Base-by-base conservation (phyloP, 2,329 filamentous ascomycete genomes). In the Scedosporium aurantiacum region DNA sequence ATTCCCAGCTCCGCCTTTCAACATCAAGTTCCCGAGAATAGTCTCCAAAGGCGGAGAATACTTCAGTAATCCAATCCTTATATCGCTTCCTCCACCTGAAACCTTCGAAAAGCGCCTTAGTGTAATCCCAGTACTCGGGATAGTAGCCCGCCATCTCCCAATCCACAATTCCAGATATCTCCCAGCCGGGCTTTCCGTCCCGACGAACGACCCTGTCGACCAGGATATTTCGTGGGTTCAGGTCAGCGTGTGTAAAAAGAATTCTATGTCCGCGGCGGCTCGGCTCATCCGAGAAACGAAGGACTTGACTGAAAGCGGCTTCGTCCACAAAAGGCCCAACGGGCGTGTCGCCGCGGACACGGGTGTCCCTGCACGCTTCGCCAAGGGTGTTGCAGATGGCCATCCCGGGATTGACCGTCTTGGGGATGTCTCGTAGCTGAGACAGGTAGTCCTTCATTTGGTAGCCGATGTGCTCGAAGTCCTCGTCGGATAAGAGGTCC, bases 101-200 rank as follows among this genome's bases (percentile, higher is more conserved):
- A 18, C 28, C 56, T 23, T 58, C 56, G 43, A 58, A 58, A 2
- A 66, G 41, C 40, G 68, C 57, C 64, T 71, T 72, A 41, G 65
- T 69, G 60, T 66, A 70, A 63, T 72, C 71, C 70, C 70, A 72
- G 58, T 72, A 72, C 23, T 63, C 65, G 4, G 71, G 70, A 64
- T 71, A 72, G 68, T 70, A 72, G 1, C 70, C 71, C 12, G 70
- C 64, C 56, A 69, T 67, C 23, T 64, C 82, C 85, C 84, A 88
- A 67, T 88, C 85, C 0, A 88, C 74, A 1, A 87, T 63, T 1
- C 84, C 85, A 0, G 67, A 73, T 6, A 87, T 67, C 2, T 65
- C 61, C 60, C 79, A 80, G 5, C 56, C 28, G 55, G 14, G 12
- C 3, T 3, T 41, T 40, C 56, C 37, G 12, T 45, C 56, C 32